A percentile compares a stretch with the other conserved stretches of the same genome.
phyloP scores from a whole-genome alignment of 208 protist species.

The Paratrypanosoma confusum region DNA sequence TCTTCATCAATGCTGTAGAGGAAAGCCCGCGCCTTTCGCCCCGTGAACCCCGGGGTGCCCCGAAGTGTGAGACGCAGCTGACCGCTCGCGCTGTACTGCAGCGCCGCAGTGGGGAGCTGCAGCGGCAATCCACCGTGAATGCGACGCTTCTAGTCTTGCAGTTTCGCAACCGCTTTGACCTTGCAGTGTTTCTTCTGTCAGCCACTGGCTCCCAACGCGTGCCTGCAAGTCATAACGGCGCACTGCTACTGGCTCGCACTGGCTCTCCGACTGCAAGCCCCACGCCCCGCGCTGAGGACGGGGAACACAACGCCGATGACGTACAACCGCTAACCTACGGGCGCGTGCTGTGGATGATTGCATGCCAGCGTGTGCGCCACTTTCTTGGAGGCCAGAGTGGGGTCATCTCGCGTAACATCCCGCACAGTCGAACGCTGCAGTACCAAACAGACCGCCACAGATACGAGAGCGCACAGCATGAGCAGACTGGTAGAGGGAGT shows the following conservation, averaged over 20 bases:
- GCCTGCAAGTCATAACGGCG: too few species aligned
- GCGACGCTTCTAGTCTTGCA: constrained; percentile 41
- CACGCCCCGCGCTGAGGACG: too few species aligned
- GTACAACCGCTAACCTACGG: constrained; percentile 65
- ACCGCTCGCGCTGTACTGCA: constrained; percentile 18
- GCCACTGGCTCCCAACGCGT: constrained; percentile 11
- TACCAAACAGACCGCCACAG: too few species aligned
- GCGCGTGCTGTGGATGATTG: constrained; percentile 63
- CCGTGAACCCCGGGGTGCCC: constrained; percentile 6
- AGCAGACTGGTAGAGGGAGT: too few species aligned
- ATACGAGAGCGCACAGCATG: too few species aligned
- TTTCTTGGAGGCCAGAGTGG: too few species aligned
- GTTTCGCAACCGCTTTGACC: constrained; percentile 40
- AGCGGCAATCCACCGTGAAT: neutral
- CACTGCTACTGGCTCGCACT: too few species aligned
- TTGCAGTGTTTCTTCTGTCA: constrained; percentile 31
- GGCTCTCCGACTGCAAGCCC: too few species aligned
- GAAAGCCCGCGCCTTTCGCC: too few species aligned
- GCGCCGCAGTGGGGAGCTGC: neutral
- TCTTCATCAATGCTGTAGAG: constrained; percentile 41
- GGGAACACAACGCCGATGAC: neutral
- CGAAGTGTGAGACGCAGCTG: constrained; percentile 1
- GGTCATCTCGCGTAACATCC: too few species aligned
- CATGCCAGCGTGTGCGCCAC: constrained; percentile 27
- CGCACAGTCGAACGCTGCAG: too few species aligned